These are phyloP conservation scores for Candida easanensis DNA, from an alignment of 805 yeast genomes.

Conservation along the genomic window DNA sequence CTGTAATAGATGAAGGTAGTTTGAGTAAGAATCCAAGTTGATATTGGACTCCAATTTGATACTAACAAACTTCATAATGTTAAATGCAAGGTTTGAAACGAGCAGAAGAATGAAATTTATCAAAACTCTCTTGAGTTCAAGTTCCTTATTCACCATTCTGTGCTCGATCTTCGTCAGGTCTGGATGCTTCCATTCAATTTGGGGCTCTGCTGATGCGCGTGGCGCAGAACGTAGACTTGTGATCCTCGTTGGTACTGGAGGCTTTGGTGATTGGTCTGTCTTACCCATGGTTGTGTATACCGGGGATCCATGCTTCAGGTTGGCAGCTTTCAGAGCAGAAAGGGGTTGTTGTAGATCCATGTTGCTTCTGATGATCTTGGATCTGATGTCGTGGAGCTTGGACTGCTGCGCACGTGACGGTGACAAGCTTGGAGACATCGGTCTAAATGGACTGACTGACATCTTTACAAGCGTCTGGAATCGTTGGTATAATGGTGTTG, in stretches of 20 bases:
- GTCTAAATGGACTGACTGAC: constrained; percentile 1
- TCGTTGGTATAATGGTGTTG: not conserved
- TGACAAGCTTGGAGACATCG: constrained; percentile 6
- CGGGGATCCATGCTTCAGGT: not conserved
- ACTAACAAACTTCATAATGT: constrained; percentile 19
- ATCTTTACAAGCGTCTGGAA: not conserved
- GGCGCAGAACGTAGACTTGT: not conserved
- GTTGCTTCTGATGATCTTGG: constrained; percentile 13
- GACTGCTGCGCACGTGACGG: constrained; percentile 7
- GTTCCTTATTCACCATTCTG: constrained; percentile 36
- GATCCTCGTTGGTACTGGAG: not conserved
- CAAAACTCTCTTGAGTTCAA: constrained; percentile 33
- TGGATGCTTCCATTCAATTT: constrained; percentile 16
- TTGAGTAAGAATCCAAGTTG: not conserved
- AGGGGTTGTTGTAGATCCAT: constrained; percentile 7
- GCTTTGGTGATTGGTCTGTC: not conserved
- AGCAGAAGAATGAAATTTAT: constrained; percentile 32
- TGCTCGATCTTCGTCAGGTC: constrained; percentile 11
- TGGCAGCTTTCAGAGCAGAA: constrained; percentile 2
- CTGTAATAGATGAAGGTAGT: constrained; percentile 20
- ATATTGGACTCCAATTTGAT: constrained; percentile 14
- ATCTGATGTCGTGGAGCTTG: constrained; percentile 13
- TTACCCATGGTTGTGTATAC: not conserved
- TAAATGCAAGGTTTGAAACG: constrained; percentile 28
- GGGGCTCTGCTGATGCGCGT: constrained; percentile 1